Evolutionary conservation across 2,329 filamentous ascomycete genomes (phyloP).

Genomic region (Diplodia scrobiculata): DNA sequence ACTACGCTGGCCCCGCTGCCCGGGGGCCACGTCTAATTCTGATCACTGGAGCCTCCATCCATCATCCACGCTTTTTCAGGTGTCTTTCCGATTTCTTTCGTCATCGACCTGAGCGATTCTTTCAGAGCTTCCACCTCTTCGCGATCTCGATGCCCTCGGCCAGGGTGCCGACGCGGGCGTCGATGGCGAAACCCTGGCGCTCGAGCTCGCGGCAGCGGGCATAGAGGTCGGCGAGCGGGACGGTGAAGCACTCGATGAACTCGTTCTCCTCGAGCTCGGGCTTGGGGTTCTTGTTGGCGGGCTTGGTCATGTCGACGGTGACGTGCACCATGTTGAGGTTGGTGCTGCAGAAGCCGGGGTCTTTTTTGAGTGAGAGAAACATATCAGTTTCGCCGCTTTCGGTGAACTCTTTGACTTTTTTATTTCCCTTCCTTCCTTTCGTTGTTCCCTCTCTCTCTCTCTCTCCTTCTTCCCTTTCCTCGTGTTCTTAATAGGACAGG

Average conservation of each 20-base stretch:
- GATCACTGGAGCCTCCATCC: background rate
- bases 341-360: conserved; percentile 49
- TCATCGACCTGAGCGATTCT: background rate
- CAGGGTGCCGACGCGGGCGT: conserved; percentile 74
- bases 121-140: conserved; percentile 51
- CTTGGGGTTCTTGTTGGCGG: conserved; percentile 66
- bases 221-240: conserved; percentile 66
- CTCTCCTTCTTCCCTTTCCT: background rate
- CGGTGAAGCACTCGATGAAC: conserved; percentile 77
- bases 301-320: conserved; percentile 66
- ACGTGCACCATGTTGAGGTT: conserved; percentile 68
- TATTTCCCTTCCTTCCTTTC: too few species aligned
- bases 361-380: conserved; percentile 31
- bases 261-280: conserved; percentile 76
- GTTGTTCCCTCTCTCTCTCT: background rate
- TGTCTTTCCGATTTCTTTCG: background rate
- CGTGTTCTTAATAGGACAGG: too few species aligned
- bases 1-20: background rate
- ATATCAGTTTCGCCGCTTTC: too few species aligned
- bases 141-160: conserved; percentile 77
- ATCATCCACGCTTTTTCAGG: background rate
- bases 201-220: conserved; percentile 68
- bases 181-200: conserved; percentile 72
- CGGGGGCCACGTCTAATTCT: background rate
- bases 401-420: too few species aligned